Evolutionary conservation across 2,329 filamentous ascomycete species (phyloP), one percentile per base, ranked within the genome.

Genomic region (Chaetothyriales sp.): DNA sequence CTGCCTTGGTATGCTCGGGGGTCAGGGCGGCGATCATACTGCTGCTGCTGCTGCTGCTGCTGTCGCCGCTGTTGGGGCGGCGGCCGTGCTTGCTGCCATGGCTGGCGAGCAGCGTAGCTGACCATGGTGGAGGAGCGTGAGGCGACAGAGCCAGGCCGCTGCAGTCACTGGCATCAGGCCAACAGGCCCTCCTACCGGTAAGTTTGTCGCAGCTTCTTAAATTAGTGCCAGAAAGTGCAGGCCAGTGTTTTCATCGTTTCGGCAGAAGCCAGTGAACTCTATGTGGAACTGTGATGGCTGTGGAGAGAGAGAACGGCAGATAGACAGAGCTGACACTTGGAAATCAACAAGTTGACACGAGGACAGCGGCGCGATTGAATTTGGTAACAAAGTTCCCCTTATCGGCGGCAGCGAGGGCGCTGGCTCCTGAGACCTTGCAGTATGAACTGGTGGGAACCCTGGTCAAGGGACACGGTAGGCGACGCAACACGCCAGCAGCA

Each of bases 31-130:
- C 29, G 46, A 18, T 47, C 46, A 33, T 18, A 49, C 18, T 47
- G 49, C 15, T 37, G 18, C 49, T 25, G 56, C 56, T 44, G 57
- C 56, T 29, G 53, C 56, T 28, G 54, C 54, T 40, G 56, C 55
- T 51, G 54, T 47, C 15, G 45, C 44, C 33, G 55, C 55, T 15
- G 59, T 28, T 4, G 46, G 6, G 20, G 46, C 25, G 20, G 4
- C 10, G 19, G 19, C 19, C 29, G 46, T 25, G 22, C 20, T 18
- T 47, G 29, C 18, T 47, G 46, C 18, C 18, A 29, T 10, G 19
- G 46, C 46, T 33, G 46, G 18, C 20, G 46, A 18, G 46, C 20
- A 3, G 44, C 10, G 44, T 47, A 37, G 46, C 46, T 40, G 33
- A 13, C 2, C 33, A 40, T 40, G 33, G 33, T 40, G 15, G 33